Percentiles rank a stretch among this genome's conserved stretches.
These are phyloP conservation scores for Aureobasidium mangrovei DNA, from an alignment of 2,329 filamentous ascomycete genomes.

Conservation along the genomic window DNA sequence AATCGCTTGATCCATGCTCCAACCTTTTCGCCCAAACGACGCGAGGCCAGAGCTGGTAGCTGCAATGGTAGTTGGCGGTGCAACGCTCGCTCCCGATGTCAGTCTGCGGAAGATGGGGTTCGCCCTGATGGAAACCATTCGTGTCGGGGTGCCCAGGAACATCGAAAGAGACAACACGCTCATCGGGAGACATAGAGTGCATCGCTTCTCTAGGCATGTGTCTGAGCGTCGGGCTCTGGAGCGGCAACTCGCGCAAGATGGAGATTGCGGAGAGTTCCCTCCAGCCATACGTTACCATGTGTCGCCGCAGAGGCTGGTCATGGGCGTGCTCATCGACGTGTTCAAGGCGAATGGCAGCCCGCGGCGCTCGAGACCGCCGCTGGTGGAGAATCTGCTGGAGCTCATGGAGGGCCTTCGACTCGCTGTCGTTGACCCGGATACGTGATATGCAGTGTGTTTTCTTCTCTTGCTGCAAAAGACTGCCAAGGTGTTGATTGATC, in stretches of 20 bases:
- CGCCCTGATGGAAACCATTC: slow-evolving; percentile 41
- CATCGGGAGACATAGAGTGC: slow-evolving; percentile 43
- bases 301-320: slow-evolving; percentile 49
- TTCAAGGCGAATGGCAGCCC: slow-evolving; percentile 45
- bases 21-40: slow-evolving; percentile 46
- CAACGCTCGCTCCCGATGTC: slow-evolving; percentile 48
- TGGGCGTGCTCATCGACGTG: slow-evolving; percentile 50
- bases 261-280: slow-evolving; percentile 51
- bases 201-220: slow-evolving; percentile 43
- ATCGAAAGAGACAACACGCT: slow-evolving; percentile 43
- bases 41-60: slow-evolving; percentile 53
- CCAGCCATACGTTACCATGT: slow-evolving; percentile 45
- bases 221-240: slow-evolving; percentile 50
- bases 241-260: slow-evolving; percentile 50
- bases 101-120: slow-evolving; percentile 54
- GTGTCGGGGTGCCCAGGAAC: slow-evolving; percentile 30
- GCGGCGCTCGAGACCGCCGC: slow-evolving; percentile 39
- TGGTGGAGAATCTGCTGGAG: slow-evolving; percentile 59
- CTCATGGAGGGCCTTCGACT: slow-evolving; percentile 49
- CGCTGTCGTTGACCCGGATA: slow-evolving; percentile 4
- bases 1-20: slow-evolving; percentile 55
- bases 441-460: background rate
- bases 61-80: slow-evolving; percentile 52
- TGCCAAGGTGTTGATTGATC: too few relatives aligned
- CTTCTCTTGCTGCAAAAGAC: too few relatives aligned